A percentile compares a stretch with the other conserved stretches of the same genome.
Conservation (phyloP, 2,329 filamentous ascomycete genomes). For the Ustilaginoidea virens region DNA sequence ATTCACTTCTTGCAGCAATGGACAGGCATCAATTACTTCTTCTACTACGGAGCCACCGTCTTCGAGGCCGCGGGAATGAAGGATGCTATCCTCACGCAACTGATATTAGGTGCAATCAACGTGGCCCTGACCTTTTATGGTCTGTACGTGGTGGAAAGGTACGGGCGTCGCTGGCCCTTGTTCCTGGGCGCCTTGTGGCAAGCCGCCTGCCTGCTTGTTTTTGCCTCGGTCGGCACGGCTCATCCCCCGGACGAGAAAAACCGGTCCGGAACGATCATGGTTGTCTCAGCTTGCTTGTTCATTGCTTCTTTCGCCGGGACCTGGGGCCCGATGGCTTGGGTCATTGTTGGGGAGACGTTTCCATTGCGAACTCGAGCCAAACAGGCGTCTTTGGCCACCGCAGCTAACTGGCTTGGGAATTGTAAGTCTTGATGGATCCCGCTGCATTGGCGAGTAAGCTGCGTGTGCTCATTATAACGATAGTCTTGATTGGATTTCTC, state of each 20-base stretch:
- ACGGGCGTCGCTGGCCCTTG: constrained; percentile 52
- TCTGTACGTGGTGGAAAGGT: constrained; percentile 52
- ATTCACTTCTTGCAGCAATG: constrained; percentile 56
- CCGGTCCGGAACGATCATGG: constrained; percentile 48
- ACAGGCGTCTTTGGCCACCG: constrained; percentile 38
- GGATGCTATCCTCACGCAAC: constrained; percentile 51
- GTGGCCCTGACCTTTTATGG: constrained; percentile 51
- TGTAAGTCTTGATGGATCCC: constrained; percentile 17
- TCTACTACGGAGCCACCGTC: constrained; percentile 52
- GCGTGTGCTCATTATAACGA: no score
- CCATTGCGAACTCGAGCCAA: constrained; percentile 39
- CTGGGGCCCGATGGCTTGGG: constrained; percentile 58
- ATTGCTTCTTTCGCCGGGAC: constrained; percentile 56
- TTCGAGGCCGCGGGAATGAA: constrained; percentile 51
- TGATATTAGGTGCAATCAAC: constrained; percentile 55
- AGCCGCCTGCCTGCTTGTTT: constrained; percentile 47
- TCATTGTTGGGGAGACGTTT: constrained; percentile 51
- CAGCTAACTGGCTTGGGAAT: constrained; percentile 44
- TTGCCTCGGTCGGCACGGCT: constrained; percentile 40
- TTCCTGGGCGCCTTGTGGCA: constrained; percentile 54
- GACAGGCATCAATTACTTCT: constrained; percentile 45
- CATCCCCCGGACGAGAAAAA: constrained; percentile 25
- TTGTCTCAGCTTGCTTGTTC: constrained; percentile 59
- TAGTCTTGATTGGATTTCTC: constrained; percentile 49
- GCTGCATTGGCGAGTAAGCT: no score